Percentiles rank a stretch among this genome's conserved stretches.
phyloP scores from a whole-genome alignment of 306 rosid genomes.

The Styphnolobium japonicum region DNA sequence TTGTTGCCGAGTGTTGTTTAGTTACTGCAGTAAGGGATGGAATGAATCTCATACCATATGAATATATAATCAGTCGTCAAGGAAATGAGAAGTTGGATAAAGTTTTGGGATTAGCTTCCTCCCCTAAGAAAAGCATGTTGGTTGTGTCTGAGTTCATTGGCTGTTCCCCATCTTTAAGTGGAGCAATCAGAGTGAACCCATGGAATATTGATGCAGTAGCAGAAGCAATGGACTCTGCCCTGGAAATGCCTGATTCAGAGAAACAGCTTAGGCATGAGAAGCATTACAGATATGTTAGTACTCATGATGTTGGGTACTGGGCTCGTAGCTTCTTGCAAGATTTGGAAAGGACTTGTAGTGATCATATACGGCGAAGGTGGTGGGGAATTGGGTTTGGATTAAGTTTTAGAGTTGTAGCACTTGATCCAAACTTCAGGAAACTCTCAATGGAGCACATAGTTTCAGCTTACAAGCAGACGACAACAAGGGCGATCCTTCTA shows the following conservation, averaged over 20 bases:
- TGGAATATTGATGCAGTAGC: slow-evolving; percentile 90
- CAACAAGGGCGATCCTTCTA: slow-evolving; percentile 67
- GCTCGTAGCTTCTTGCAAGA: slow-evolving; percentile 85
- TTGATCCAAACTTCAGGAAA: slow-evolving; percentile 79
- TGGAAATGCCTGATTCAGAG: slow-evolving; percentile 67
- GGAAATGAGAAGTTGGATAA: slow-evolving; percentile 59
- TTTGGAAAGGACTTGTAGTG: slow-evolving; percentile 76
- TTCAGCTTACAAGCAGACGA: slow-evolving; percentile 64
- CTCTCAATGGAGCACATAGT: slow-evolving; percentile 78
- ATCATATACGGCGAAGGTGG: slow-evolving; percentile 67
- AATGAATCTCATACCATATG: slow-evolving; percentile 86
- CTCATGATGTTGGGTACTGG: slow-evolving; percentile 91
- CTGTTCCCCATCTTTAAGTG: slow-evolving; percentile 87
- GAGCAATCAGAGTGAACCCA: slow-evolving; percentile 87
- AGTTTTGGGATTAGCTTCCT: slow-evolving; percentile 45
- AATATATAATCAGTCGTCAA: slow-evolving; percentile 71
- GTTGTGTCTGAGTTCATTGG: slow-evolving; percentile 91
- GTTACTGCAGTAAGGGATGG: slow-evolving; percentile 92
- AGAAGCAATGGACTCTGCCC: slow-evolving; percentile 77
- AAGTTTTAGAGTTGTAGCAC: slow-evolving; percentile 83
- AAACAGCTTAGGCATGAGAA: slow-evolving; percentile 88
- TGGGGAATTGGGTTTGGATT: slow-evolving; percentile 92
- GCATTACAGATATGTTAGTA: slow-evolving; percentile 84
- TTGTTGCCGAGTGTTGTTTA: slow-evolving; percentile 79
- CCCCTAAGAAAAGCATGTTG: slow-evolving; percentile 66